Percentiles rank a stretch among this genome's conserved stretches.
Conservation (phyloP, 2,329 filamentous ascomycete genomes). For the Botryotinia convoluta region DNA sequence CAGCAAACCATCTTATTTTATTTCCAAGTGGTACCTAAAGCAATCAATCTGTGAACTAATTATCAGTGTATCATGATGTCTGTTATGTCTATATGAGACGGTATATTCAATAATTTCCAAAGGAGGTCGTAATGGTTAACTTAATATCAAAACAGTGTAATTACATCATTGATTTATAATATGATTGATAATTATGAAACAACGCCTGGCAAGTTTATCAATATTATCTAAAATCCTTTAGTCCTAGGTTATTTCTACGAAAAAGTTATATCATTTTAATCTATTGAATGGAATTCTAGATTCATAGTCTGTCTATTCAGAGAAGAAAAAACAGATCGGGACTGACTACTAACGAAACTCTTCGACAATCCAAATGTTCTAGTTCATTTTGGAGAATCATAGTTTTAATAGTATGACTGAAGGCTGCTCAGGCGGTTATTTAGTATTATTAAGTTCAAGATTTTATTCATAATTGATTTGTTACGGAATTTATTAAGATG, state of each 20-base stretch:
- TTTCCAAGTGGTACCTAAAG: not conserved
- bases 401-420: no score
- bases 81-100: no score
- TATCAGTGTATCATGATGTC: no score
- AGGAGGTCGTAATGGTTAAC: no score
- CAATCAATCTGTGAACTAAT: no score
- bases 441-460: no score
- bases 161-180: not conserved
- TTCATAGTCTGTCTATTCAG: not conserved
- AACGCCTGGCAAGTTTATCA: not conserved
- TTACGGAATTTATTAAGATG: no score
- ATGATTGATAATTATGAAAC: not conserved
- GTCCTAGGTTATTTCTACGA: no score
- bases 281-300: not conserved
- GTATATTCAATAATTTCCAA: not conserved
- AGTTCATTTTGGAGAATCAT: fast-evolving
- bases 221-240: not conserved
- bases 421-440: no score
- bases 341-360: fast-evolving
- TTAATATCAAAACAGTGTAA: no score
- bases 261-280: not conserved
- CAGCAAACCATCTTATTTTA: not conserved
- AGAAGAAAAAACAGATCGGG: fast-evolving
- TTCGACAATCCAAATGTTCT: not conserved
- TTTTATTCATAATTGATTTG: no score